A percentile compares a stretch with the other conserved stretches of the same genome.
Conservation (phyloP, 1,284 basidiomycete genomes). For the Fomitopsis schrenkii region DNA sequence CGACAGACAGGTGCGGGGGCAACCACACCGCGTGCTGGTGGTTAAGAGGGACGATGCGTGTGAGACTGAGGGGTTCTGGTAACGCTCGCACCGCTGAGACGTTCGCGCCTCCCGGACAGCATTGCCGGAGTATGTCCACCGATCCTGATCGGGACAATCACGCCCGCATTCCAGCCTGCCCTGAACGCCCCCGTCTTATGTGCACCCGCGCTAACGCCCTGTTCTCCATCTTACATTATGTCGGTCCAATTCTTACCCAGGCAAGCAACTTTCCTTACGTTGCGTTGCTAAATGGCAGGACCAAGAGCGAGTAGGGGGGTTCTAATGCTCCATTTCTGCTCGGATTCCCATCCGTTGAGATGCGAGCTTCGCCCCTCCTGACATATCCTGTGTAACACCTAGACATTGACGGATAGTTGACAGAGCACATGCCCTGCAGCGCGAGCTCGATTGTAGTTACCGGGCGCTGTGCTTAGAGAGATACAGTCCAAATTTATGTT, state of each 20-base stretch:
- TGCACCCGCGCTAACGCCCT: conserved; percentile 4
- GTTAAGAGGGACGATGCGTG: background rate
- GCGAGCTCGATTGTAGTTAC: background rate
- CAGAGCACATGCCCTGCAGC: background rate
- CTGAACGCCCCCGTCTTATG: conserved; percentile 27
- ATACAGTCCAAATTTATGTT: background rate
- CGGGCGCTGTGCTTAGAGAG: background rate
- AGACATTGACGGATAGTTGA: background rate
- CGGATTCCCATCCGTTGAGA: conserved; percentile 25
- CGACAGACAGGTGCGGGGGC: background rate
- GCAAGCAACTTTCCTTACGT: conserved; percentile 43
- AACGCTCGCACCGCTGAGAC: background rate
- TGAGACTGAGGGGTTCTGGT: background rate
- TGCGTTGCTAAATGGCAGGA: conserved; percentile 71
- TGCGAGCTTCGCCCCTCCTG: conserved; percentile 65
- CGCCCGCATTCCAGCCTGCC: conserved; percentile 28
- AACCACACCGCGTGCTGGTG: background rate
- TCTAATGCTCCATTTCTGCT: conserved; percentile 58
- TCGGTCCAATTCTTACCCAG: conserved; percentile 63
- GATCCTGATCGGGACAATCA: background rate
- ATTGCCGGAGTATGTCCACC: background rate
- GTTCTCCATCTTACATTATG: conserved; percentile 48
- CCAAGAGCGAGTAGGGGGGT: conserved; percentile 64
- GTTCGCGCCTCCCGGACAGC: background rate
- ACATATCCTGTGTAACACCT: conserved; percentile 33